phyloP scores from a whole-genome alignment of 495 filamentous ascomycete species.

The Penicillium lagena region DNA sequence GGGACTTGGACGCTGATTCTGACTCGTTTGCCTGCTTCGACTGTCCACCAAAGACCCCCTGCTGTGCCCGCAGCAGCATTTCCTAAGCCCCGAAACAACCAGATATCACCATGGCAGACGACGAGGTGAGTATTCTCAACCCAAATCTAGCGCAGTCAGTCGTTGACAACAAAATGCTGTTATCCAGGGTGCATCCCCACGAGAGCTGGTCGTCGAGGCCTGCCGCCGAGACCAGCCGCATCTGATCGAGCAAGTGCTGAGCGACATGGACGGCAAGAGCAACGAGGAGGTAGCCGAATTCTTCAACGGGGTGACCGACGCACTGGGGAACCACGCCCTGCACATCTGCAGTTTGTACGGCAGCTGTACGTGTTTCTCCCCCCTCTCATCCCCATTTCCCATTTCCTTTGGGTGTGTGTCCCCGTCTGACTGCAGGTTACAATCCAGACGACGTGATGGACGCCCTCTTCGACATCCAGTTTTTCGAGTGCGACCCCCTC shows the following conservation, averaged over 20 bases:
- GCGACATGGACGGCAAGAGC: slow-evolving; percentile 27
- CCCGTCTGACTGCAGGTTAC: too few species aligned
- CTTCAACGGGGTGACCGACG: slow-evolving; percentile 77
- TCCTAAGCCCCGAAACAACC: not conserved
- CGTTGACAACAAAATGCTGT: slow-evolving; percentile 7
- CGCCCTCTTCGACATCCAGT: slow-evolving; percentile 84
- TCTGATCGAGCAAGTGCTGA: slow-evolving; percentile 60
- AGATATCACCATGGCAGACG: slow-evolving; percentile 31
- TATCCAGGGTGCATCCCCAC: slow-evolving; percentile 73
- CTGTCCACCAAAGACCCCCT: not conserved
- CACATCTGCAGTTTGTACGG: slow-evolving; percentile 84
- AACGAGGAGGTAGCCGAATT: slow-evolving; percentile 59
- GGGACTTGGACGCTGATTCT: not conserved
- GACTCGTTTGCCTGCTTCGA: not conserved
- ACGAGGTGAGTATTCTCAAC: slow-evolving; percentile 26
- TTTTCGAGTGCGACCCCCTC: slow-evolving; percentile 87
- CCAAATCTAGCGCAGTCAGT: not conserved
- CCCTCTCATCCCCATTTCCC: not conserved
- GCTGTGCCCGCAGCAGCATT: not conserved
- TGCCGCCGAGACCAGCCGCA: slow-evolving; percentile 87
- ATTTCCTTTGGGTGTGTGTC: too few species aligned
- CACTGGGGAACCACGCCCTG: slow-evolving; percentile 78
- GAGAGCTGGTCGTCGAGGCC: slow-evolving; percentile 86
- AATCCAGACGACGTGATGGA: slow-evolving; percentile 80
- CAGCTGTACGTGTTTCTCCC: slow-evolving; percentile 58